Base-by-base conservation (phyloP, 2,329 filamentous ascomycete genomes). In the Penicillium capsulatum region DNA sequence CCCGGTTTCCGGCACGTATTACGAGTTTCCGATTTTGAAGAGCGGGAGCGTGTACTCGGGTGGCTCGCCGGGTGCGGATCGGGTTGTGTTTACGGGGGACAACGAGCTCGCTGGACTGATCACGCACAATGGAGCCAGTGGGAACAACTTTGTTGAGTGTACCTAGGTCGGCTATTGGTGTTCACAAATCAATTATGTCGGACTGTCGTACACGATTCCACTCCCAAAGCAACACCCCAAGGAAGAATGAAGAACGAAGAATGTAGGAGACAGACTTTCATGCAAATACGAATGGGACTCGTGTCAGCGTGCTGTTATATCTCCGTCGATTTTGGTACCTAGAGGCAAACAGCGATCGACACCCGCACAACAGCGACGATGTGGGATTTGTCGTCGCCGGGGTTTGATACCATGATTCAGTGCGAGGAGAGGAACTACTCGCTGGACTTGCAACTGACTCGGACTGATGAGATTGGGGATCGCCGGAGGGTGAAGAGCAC, bases 131-230 rank as follows among this genome's bases (percentile, higher is more conserved):
- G 83, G 83, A 17, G 82, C 83, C 13, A 77, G 73, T 35, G 80
- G 80, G 6, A 80, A 85, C 60, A 70, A 75, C 63, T 86, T 86
- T 63, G 79, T 86, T 40, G 74, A 70, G n/a, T 86, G 82, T 44
- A 36, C 20, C 26, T 53, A 47, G 16, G 24, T 24, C 7, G 22
- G 11, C 22, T 24, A 11, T 11, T n/a, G n/a, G n/a, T n/a, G n/a
- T n/a, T n/a, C n/a, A n/a, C n/a, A n/a, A n/a, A n/a, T n/a, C n/a
- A n/a, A n/a, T n/a, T n/a, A n/a, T n/a, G n/a, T n/a, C n/a, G n/a
- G n/a, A n/a, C n/a, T n/a, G n/a, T n/a, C 7, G 26, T 7, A 4
- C 5, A 28, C 26, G 26, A n/a, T n/a, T n/a, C n/a, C n/a, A n/a
- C n/a, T n/a, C n/a, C n/a, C n/a, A n/a, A n/a, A n/a, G n/a, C n/a